These are phyloP conservation scores for Gentiana dahurica DNA, from an alignment of 257 asterid species.

Conservation along the genomic window DNA sequence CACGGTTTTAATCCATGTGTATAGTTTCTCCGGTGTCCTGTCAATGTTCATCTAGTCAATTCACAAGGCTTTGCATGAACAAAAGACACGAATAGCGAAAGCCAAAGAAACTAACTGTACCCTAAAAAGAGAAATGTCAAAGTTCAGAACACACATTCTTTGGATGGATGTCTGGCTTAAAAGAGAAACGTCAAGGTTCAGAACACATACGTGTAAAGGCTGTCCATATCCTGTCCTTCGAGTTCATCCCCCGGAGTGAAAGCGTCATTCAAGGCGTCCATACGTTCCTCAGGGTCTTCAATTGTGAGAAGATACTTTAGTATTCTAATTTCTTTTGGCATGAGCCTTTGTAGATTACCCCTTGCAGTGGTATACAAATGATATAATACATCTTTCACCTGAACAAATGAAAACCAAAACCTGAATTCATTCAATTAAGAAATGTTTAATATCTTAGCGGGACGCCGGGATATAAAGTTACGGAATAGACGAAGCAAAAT, in stretches of 20 bases:
- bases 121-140: no score
- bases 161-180: background rate
- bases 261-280: slow-evolving; percentile 69
- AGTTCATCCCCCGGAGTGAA: slow-evolving; percentile 91
- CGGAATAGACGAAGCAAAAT: background rate
- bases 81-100: background rate
- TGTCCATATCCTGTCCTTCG: slow-evolving; percentile 60
- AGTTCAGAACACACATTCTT: background rate
- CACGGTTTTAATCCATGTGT: slow-evolving; percentile 50
- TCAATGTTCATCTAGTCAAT: background rate
- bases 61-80: background rate
- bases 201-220: slow-evolving; percentile 67
- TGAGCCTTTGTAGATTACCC: slow-evolving; percentile 76
- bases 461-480: no score
- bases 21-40: slow-evolving; percentile 79
- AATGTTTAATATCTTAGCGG: no score
- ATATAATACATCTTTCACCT: slow-evolving; percentile 77
- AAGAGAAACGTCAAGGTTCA: slow-evolving; percentile 3
- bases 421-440: no score
- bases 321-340: slow-evolving; percentile 92
- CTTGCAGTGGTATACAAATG: slow-evolving; percentile 63
- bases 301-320: slow-evolving; percentile 71
- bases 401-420: slow-evolving; percentile 1
- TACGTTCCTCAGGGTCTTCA: slow-evolving; percentile 72
- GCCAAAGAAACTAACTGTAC: no score